Conservation (phyloP, 2,329 filamentous ascomycete genomes). For the Coniochaeta sp. region DNA sequence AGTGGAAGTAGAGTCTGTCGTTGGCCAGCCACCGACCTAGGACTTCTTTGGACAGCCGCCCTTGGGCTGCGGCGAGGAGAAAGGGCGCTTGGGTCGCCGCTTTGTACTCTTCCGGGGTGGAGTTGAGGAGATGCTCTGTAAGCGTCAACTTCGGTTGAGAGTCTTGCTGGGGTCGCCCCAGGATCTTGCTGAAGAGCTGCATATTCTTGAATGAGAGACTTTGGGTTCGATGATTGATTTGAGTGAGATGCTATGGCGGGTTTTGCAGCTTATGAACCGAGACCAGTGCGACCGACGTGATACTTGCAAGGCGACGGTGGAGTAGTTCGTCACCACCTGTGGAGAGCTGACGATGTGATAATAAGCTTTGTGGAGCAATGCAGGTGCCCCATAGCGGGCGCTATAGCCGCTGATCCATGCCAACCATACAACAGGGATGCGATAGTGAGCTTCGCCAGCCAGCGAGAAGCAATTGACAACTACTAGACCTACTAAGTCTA, state of each 20-base stretch:
- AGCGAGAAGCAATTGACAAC: too few species aligned
- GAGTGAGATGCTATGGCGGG: not conserved
- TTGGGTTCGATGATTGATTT: too few species aligned
- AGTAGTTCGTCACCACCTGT: not conserved
- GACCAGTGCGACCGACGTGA: too few species aligned
- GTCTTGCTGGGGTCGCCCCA: not conserved
- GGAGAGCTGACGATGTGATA: not conserved
- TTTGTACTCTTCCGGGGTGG: conserved; percentile 35
- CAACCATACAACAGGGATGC: too few species aligned
- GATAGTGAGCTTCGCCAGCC: too few species aligned
- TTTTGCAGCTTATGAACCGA: not conserved
- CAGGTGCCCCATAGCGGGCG: not conserved
- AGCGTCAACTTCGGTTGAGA: conserved; percentile 24
- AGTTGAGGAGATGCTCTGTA: conserved; percentile 48
- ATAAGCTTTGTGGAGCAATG: not conserved
- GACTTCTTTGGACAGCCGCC: conserved; percentile 45
- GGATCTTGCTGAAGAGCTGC: not conserved
- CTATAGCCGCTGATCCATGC: not conserved
- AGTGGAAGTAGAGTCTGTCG: conserved; percentile 63
- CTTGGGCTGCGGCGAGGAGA: conserved; percentile 55
- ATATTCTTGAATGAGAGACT: not conserved
- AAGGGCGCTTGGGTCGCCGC: conserved; percentile 60
- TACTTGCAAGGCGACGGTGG: not conserved
- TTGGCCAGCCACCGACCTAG: conserved; percentile 64
- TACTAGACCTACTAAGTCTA: too few species aligned